These are phyloP conservation scores for Colletotrichum theobromicola DNA, from an alignment of 2,329 filamentous ascomycete species.

Conservation along the genomic window DNA sequence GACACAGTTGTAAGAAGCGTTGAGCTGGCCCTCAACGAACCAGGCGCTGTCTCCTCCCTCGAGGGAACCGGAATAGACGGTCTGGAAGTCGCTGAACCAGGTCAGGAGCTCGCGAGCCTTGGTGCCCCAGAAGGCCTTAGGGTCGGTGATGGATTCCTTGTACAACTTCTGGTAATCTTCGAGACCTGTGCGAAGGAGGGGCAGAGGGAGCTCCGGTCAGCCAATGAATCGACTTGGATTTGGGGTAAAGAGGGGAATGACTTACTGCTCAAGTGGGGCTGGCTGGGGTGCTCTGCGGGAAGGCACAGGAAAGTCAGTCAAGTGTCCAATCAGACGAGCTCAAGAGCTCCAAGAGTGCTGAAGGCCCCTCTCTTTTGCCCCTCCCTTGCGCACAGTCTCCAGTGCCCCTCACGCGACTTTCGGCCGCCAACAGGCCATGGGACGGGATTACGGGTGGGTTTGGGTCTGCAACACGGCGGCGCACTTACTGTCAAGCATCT, in stretches of 20 bases:
- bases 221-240: conserved; percentile 10
- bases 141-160: conserved; percentile 87
- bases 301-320: conserved; percentile 38
- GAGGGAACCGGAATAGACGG: conserved; percentile 80
- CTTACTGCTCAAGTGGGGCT: conserved; percentile 71
- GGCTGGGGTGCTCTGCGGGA: conserved; percentile 68
- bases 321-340: conserved; percentile 8
- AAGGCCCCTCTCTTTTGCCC: conserved; percentile 12
- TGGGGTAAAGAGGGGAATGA: conserved; percentile 25
- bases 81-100: conserved; percentile 92
- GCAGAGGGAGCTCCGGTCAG: conserved; percentile 14
- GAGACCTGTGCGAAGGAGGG: conserved; percentile 48
- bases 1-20: conserved; percentile 96
- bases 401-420: conserved; percentile 22
- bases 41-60: conserved; percentile 84
- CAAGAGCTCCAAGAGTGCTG: background rate
- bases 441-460: background rate
- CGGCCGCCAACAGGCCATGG: conserved; percentile 2
- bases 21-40: conserved; percentile 93
- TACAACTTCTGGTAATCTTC: conserved; percentile 73
- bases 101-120: conserved; percentile 87
- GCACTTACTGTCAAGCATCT: conserved; percentile 71
- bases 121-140: conserved; percentile 87
- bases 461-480: conserved; percentile 10
- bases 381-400: conserved; percentile 2